Conservation (phyloP, 371 early-diverging fungal species). For the Mucor piriformis region DNA sequence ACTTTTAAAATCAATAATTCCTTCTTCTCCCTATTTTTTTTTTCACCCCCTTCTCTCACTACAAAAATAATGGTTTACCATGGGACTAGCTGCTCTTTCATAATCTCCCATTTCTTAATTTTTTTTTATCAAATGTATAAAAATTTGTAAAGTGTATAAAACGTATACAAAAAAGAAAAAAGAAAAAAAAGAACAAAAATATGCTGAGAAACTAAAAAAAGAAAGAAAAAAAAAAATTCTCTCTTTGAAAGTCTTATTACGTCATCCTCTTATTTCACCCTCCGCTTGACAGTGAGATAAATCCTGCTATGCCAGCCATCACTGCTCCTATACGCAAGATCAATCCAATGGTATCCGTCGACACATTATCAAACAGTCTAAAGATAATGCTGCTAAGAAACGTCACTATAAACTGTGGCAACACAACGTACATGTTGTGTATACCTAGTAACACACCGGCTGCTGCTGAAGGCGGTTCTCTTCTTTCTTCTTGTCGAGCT, state of each 20-base stretch:
- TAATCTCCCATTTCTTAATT: constrained; percentile 19
- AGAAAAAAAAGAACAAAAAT: no score
- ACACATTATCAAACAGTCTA: constrained; percentile 52
- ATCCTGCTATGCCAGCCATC: constrained; percentile 65
- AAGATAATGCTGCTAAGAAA: constrained; percentile 78
- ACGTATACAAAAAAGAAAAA: no score
- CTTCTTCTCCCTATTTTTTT: no score
- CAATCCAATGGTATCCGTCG: constrained; percentile 59
- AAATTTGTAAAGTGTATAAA: no score
- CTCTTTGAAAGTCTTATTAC: no score
- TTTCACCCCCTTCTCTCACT: no score
- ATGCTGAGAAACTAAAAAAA: no score
- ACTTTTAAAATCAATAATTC: no score
- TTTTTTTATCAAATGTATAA: no score
- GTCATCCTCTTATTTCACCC: no score
- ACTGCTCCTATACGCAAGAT: constrained; percentile 64
- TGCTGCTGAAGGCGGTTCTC: no score
- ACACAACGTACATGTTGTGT: constrained; percentile 92
- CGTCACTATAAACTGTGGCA: constrained; percentile 89
- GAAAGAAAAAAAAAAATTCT: not conserved
- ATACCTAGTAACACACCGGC: constrained; percentile 91
- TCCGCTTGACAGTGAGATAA: no score
- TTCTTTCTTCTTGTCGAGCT: not conserved
- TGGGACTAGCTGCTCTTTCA: constrained; percentile 25
- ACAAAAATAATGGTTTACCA: constrained; percentile 7